Evolutionary conservation across 805 yeast species (phyloP).

Genomic region (Metahyphopichia silvanorum): DNA sequence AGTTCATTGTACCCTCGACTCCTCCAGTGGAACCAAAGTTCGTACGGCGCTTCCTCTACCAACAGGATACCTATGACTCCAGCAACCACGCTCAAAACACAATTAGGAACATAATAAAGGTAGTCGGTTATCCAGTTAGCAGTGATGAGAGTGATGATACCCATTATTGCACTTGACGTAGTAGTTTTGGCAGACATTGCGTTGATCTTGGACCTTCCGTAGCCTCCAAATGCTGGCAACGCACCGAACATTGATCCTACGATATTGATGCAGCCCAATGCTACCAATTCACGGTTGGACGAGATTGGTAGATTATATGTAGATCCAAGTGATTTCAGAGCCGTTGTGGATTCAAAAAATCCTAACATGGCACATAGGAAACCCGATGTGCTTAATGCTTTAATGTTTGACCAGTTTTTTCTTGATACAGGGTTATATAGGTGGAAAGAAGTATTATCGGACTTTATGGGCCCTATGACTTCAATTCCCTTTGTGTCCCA

Average conservation of each 20-base stretch:
- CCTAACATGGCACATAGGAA: slow-evolving; percentile 82
- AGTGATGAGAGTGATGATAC: slow-evolving; percentile 66
- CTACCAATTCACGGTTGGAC: slow-evolving; percentile 86
- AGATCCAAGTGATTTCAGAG: slow-evolving; percentile 81
- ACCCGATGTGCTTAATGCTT: slow-evolving; percentile 60
- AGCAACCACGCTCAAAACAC: slow-evolving; percentile 77
- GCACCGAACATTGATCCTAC: slow-evolving; percentile 64
- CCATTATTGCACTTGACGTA: slow-evolving; percentile 79
- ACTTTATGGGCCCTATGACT: slow-evolving; percentile 65
- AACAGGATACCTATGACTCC: slow-evolving; percentile 62
- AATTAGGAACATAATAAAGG: slow-evolving; percentile 72
- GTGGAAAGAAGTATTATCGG: slow-evolving; percentile 43
- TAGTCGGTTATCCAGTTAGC: slow-evolving; percentile 56
- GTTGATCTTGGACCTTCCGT: slow-evolving; percentile 88
- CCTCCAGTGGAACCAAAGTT: slow-evolving; percentile 66
- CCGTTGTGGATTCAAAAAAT: slow-evolving; percentile 90
- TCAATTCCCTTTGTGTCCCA: slow-evolving; percentile 57
- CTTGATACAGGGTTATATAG: slow-evolving; percentile 56
- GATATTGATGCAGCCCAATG: slow-evolving; percentile 75
- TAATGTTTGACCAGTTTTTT: slow-evolving; percentile 47
- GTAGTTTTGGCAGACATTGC: slow-evolving; percentile 82
- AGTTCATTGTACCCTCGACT: slow-evolving; percentile 79
- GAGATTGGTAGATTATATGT: slow-evolving; percentile 70
- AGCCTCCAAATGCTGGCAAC: slow-evolving; percentile 92
- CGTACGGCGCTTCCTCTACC: slow-evolving; percentile 82